Evolutionary conservation across 768 basidiomycete species (phyloP), one percentile per base, ranked within the genome.

Genomic region (Cystobasidium onofrii): DNA sequence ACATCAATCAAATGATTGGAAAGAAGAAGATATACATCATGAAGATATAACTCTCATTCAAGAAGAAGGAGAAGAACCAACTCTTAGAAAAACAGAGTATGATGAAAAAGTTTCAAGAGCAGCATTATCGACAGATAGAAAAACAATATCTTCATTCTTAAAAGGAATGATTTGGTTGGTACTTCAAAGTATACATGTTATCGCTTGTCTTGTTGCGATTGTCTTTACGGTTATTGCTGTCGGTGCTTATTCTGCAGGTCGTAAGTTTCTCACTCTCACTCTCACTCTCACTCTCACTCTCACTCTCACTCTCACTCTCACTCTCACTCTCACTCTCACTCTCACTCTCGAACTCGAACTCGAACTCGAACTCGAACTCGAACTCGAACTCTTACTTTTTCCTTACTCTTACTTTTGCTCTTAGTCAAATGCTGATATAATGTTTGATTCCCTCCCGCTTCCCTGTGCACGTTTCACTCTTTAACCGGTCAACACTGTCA

Each of bases 181-280:
- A 15, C 13, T 60, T 15, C 10, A 34, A 29, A 6, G 6, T 60
- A 27, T 34, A 6, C 25, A 29, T 15, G 27, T 60, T 20, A 34
- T 29, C 15, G 57, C 57, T 29, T 60, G 57, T 34, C 23, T 60
- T 4, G 33, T 34, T 12, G 57, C 57, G 10, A 29, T 60, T 15
- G 57, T 60, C 2, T 60, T 60, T 34, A 60, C 57, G 27, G 57
- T 60, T 60, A 60, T 60, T 60, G 57, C 57, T 60, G 20, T 60
- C 20, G 57, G 57, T 2, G 57, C 57, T 60, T 60, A 60, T 60
- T 60, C 57, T 25, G 57, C 57, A 7, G 57, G 57, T 60, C 57
- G 57, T 60, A 27, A 60, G 57, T 60, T 15, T 29, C 3, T 20
- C 31, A 12, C 20, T 27, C 33, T 60, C 33, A 6, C 57, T 6